phyloP scores from a whole-genome alignment of 2,329 filamentous ascomycete species.

The Didymellaceae sp. region DNA sequence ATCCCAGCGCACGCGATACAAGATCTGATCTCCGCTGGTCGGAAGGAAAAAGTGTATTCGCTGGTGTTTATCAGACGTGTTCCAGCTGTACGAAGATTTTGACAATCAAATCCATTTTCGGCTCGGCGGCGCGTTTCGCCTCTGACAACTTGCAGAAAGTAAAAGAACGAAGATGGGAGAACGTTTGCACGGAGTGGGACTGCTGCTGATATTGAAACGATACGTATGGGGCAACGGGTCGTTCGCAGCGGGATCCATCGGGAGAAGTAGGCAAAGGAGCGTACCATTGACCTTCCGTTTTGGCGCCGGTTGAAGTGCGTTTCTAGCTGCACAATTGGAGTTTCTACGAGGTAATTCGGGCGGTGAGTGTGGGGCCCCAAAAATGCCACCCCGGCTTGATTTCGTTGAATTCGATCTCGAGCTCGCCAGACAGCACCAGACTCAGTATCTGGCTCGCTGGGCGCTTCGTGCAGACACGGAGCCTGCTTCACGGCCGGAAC shows the following conservation, averaged over 20 bases:
- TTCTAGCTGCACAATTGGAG: slow-evolving; percentile 4
- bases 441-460: slow-evolving; percentile 15
- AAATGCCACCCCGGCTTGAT: slow-evolving; percentile 9
- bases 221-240: not conserved
- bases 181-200: not conserved
- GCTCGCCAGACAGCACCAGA: slow-evolving; percentile 13
- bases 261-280: slow-evolving; percentile 5
- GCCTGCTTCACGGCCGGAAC: slow-evolving; percentile 15
- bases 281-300: not conserved
- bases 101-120: no score
- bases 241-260: slow-evolving; percentile 2
- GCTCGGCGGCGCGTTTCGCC: no score
- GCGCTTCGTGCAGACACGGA: slow-evolving; percentile 10
- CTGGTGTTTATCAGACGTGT: no score
- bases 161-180: not conserved
- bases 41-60: no score
- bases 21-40: no score
- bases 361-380: slow-evolving; percentile 17
- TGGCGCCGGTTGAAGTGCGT: slow-evolving; percentile 10
- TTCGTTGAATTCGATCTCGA: slow-evolving; percentile 20
- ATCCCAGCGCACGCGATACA: no score
- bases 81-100: no score
- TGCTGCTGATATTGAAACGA: not conserved
- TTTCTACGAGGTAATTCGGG: slow-evolving; percentile 13
- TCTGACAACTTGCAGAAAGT: not conserved